phyloP scores from a whole-genome alignment of 768 basidiomycete genomes.

The Trametes elegans region DNA sequence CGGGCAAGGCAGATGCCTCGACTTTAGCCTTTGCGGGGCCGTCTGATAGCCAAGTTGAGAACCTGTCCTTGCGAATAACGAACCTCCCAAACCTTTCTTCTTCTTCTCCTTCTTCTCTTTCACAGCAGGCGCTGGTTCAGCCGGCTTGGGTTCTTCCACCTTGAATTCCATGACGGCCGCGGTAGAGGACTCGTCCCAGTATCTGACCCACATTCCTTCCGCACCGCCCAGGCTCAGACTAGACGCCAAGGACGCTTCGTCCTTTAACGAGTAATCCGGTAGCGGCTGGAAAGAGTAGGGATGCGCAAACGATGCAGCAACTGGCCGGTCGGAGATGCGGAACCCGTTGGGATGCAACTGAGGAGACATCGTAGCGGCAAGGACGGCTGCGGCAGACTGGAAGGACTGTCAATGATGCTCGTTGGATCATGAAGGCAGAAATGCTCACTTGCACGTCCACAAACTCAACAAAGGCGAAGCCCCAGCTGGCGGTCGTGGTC shows the following conservation, averaged over 20 bases:
- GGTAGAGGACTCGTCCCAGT: slow-evolving; percentile 90
- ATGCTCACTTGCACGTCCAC: slow-evolving; percentile 70
- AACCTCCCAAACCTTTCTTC: slow-evolving; percentile 34
- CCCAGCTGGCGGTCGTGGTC: slow-evolving; percentile 83
- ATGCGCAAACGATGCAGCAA: slow-evolving; percentile 92
- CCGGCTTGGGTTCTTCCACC: slow-evolving; percentile 57
- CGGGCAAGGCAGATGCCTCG: slow-evolving; percentile 65
- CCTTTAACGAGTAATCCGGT: slow-evolving; percentile 68
- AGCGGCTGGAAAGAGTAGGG: slow-evolving; percentile 86
- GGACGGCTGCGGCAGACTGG: slow-evolving; percentile 78
- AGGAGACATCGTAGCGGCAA: slow-evolving; percentile 86
- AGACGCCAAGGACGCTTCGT: slow-evolving; percentile 73
- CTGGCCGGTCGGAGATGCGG: slow-evolving; percentile 83
- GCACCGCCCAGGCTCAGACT: slow-evolving; percentile 67
- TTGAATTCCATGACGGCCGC: slow-evolving; percentile 76
- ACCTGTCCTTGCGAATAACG: not conserved
- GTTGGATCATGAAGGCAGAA: not conserved
- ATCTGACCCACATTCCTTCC: slow-evolving; percentile 74
- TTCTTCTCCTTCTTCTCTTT: slow-evolving; percentile 61
- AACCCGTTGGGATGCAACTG: slow-evolving; percentile 91
- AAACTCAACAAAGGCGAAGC: slow-evolving; percentile 94
- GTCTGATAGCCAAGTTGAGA: not conserved
- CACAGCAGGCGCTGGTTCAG: slow-evolving; percentile 35
- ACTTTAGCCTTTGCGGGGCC: slow-evolving; percentile 28
- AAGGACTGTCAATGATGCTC: slow-evolving; percentile 16